These are phyloP conservation scores for Pseudognaphalium luteoalbum DNA, from an alignment of 129 eudicot genomes.

Conservation along the genomic window DNA sequence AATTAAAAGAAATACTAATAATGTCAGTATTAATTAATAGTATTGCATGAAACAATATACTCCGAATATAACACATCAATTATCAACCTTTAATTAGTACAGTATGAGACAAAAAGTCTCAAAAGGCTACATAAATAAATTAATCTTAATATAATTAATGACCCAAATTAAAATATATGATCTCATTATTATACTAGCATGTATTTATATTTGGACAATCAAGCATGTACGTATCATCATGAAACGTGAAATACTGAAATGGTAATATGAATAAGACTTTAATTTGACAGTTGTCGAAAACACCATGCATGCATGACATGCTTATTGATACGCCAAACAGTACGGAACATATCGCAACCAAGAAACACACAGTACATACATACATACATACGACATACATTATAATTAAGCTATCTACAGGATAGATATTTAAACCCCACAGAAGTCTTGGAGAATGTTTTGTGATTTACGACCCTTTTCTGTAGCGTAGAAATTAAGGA, in stretches of 20 bases:
- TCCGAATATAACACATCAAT: too few relatives aligned
- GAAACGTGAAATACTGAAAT: neutral
- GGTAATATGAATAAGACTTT: too few relatives aligned
- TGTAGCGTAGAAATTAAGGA: conserved; percentile 59
- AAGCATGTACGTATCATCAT: neutral
- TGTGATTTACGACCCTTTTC: conserved; percentile 65
- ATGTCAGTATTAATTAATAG: too few relatives aligned
- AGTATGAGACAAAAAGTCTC: neutral
- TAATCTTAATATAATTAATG: conserved; percentile 12
- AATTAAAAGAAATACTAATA: too few relatives aligned
- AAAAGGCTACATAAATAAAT: neutral
- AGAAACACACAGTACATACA: neutral
- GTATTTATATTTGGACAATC: too few relatives aligned
- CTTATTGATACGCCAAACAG: neutral
- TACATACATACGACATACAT: neutral
- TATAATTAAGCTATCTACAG: neutral
- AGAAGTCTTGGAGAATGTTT: conserved; percentile 62
- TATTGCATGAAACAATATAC: too few relatives aligned
- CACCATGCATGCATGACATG: conserved; percentile 14
- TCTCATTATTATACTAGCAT: too few relatives aligned
- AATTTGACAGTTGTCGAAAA: too few relatives aligned
- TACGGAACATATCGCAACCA: neutral
- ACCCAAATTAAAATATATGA: neutral
- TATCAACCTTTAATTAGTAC: neutral
- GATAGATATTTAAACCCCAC: conserved; percentile 51